Evolutionary conservation across 139 green algal genomes (phyloP).

Genomic region (Chlorella sorokiniana): DNA sequence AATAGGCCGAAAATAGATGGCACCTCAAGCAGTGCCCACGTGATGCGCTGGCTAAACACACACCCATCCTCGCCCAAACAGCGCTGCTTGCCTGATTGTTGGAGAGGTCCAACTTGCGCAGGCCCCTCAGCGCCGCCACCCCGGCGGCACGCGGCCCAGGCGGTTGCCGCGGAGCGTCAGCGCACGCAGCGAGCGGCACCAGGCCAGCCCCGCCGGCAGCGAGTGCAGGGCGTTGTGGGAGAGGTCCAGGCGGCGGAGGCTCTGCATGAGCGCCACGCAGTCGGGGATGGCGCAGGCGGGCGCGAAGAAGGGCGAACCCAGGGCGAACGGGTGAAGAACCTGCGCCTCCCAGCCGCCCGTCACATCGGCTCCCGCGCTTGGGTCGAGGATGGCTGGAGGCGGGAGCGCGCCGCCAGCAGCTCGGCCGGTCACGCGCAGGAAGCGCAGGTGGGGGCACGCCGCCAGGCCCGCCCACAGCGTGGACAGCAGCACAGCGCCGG

Average conservation of each 20-base stretch:
- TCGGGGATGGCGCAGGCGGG: neutral
- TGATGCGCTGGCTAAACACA: neutral
- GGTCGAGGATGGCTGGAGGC: neutral
- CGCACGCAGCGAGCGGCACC: constrained; percentile 19
- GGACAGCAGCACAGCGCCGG: neutral
- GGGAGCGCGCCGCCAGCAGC: neutral
- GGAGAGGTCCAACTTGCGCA: constrained; percentile 3
- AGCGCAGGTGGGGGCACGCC: neutral
- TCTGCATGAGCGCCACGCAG: constrained; percentile 12
- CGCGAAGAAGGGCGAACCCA: neutral
- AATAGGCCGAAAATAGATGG: neutral
- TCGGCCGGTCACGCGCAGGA: constrained; percentile 7
- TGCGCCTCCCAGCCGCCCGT: neutral
- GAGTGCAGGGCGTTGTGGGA: constrained; percentile 6
- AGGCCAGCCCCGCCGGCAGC: constrained; percentile 10
- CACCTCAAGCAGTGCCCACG: neutral
- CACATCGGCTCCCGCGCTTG: neutral
- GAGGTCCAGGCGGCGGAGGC: constrained; percentile 10
- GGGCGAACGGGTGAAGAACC: neutral
- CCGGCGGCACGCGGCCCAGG: neutral
- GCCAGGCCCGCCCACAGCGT: constrained; percentile 14
- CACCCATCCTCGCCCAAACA: neutral
- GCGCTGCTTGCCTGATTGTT: neutral
- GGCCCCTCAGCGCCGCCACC: neutral
- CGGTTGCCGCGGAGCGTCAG: constrained; percentile 8